A percentile compares a stretch with the other conserved stretches of the same genome.
Evolutionary conservation across 495 filamentous ascomycete species (phyloP).

Genomic region (Daldinia caldariorum): DNA sequence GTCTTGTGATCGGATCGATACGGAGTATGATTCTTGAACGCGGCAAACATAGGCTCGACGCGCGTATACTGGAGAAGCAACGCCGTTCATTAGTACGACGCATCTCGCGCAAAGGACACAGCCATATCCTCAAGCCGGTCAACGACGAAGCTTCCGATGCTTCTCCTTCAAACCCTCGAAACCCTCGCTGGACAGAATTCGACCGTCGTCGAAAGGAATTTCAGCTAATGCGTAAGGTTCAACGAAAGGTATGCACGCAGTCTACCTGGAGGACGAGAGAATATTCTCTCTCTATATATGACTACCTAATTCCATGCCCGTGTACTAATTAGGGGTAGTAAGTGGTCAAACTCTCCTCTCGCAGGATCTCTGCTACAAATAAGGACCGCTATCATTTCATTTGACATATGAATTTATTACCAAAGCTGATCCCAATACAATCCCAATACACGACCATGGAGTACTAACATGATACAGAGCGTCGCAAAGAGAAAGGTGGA

Average conservation of each 20-base stretch:
- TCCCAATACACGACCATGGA: neutral
- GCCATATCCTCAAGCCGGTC: slow-evolving; percentile 62
- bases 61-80: slow-evolving; percentile 75
- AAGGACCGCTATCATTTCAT: neutral
- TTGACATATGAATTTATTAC: neutral
- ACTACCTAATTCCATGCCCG: neutral
- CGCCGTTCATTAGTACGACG: slow-evolving; percentile 64
- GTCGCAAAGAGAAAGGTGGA: slow-evolving; percentile 71
- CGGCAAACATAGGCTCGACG: slow-evolving; percentile 73
- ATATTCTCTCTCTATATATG: no score
- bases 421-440: neutral
- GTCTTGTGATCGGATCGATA: slow-evolving; percentile 86
- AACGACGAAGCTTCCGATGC: slow-evolving; percentile 41
- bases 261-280: neutral
- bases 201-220: slow-evolving; percentile 79
- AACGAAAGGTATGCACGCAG: slow-evolving; percentile 55
- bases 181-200: slow-evolving; percentile 55
- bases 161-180: slow-evolving; percentile 8
- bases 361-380: neutral
- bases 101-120: slow-evolving; percentile 60
- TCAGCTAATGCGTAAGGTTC: slow-evolving; percentile 82
- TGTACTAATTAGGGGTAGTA: slow-evolving; percentile 34
- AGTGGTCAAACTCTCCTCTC: slow-evolving; percentile 10
- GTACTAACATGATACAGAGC: slow-evolving; percentile 50
- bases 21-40: slow-evolving; percentile 81